Evolutionary conservation across 1,139 yeast species (phyloP), one percentile per base, ranked within the genome.

Genomic region (Candida albicans): DNA sequence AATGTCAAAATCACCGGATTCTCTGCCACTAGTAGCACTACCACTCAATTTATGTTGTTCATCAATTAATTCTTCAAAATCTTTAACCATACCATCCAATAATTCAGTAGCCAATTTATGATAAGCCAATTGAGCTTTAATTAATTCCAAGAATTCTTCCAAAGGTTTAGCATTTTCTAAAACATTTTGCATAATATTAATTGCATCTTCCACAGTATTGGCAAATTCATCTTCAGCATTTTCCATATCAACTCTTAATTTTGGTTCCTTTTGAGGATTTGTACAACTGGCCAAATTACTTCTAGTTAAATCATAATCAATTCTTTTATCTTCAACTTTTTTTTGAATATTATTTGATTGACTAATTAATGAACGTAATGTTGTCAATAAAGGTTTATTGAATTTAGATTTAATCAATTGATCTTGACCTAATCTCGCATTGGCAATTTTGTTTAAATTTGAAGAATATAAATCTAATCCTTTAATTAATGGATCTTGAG

Each of bases 171-270:
- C 84, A 48, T 84, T 77, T 49, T 84, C 84, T 55, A 88, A 79
- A 24, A 87, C 91, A 60, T 84, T 84, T 68, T 84, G 88, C 93
- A 89, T 84, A 49, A 87, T 81, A 40, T 82, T 75, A 43, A 87
- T 89, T 29, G 96, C 95, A 59, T 87, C 96, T 66, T 89, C 96
- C 31, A 90, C 91, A 15, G 93, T 87, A 53, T 87, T 88, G 37
- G 95, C 96, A 63, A 89, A 88, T 56, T 87, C 95, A 57, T 89
- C 96, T 66, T 89, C 96, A 36, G 91, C 84, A 52, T 84, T 81
- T 63, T 89, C 96, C 77, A 88, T 84, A 50, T 82, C 79, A 40
- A 84, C 86, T 54, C 93, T 75, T 50, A 87, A 79, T 45, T 82
- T 82, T 7, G 89, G 87, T 58, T 84, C 87, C 59, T 83, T 83